A percentile compares a stretch with the other conserved stretches of the same genome.
Evolutionary conservation across 805 yeast species (phyloP).

Genomic region (Kuraishia piskuri): DNA sequence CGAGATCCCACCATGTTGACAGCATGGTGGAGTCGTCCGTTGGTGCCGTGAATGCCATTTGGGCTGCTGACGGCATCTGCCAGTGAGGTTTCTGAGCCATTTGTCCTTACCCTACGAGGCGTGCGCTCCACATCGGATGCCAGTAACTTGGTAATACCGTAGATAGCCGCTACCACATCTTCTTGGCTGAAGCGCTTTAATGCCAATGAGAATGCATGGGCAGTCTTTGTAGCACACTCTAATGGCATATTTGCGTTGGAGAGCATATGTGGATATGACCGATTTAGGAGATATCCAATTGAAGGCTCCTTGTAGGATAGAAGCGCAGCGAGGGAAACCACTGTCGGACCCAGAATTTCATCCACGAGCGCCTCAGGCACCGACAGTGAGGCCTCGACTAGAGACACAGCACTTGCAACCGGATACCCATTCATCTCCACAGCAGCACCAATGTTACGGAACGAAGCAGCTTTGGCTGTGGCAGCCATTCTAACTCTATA

Average conservation of each 20-base stretch:
- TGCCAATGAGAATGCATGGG: constrained; percentile 57
- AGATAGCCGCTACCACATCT: constrained; percentile 73
- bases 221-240: constrained; percentile 39
- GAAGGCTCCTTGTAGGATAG: constrained; percentile 27
- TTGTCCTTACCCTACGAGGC: neutral
- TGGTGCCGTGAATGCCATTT: neutral
- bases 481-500: neutral
- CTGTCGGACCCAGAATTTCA: constrained; percentile 15
- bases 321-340: constrained; percentile 24
- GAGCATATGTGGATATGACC: constrained; percentile 39
- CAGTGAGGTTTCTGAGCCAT: neutral
- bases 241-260: constrained; percentile 43
- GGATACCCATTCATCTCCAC: neutral
- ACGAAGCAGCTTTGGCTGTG: neutral
- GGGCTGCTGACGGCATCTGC: neutral
- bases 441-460: neutral
- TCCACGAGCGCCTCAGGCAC: neutral
- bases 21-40: constrained; percentile 1
- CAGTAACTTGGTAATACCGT: constrained; percentile 70
- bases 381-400: neutral
- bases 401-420: neutral
- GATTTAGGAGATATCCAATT: constrained; percentile 27
- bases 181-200: constrained; percentile 69
- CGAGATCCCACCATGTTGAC: neutral
- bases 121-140: constrained; percentile 40